Conservation (phyloP, 805 yeast genomes). For the Hanseniaspora vineae region DNA sequence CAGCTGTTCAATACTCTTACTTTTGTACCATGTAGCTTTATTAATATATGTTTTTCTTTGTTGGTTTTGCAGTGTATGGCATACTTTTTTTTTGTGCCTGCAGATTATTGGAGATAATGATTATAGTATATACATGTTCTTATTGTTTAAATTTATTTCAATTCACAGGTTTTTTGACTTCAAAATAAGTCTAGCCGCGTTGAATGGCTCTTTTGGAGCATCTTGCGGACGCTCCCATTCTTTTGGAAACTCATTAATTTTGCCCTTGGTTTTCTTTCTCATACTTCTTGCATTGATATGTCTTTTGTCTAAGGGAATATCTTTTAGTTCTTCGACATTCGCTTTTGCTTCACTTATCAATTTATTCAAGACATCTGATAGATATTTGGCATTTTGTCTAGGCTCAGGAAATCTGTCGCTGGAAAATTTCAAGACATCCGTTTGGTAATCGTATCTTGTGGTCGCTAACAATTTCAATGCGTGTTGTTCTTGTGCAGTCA, state of each 20-base stretch:
- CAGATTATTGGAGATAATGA: too few relatives aligned
- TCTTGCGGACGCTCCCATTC: constrained; percentile 69
- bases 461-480: constrained; percentile 74
- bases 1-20: too few relatives aligned
- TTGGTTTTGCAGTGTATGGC: too few relatives aligned
- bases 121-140: neutral
- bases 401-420: constrained; percentile 57
- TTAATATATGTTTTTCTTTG: too few relatives aligned
- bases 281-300: constrained; percentile 40
- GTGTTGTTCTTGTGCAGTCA: constrained; percentile 42
- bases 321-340: constrained; percentile 47
- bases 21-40: too few relatives aligned
- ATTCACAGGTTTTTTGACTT: constrained; percentile 1
- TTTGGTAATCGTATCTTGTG: constrained; percentile 52
- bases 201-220: constrained; percentile 36
- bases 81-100: too few relatives aligned
- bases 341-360: constrained; percentile 56
- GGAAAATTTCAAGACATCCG: constrained; percentile 52
- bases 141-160: constrained; percentile 1
- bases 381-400: constrained; percentile 70
- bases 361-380: constrained; percentile 49
- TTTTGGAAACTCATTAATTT: constrained; percentile 49
- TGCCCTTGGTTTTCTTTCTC: constrained; percentile 25
- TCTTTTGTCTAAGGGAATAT: constrained; percentile 72
- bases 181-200: constrained; percentile 9